Base-by-base conservation (phyloP, 192 early-diverging fungal species). In the Gaertneriomyces semiglobifer region DNA sequence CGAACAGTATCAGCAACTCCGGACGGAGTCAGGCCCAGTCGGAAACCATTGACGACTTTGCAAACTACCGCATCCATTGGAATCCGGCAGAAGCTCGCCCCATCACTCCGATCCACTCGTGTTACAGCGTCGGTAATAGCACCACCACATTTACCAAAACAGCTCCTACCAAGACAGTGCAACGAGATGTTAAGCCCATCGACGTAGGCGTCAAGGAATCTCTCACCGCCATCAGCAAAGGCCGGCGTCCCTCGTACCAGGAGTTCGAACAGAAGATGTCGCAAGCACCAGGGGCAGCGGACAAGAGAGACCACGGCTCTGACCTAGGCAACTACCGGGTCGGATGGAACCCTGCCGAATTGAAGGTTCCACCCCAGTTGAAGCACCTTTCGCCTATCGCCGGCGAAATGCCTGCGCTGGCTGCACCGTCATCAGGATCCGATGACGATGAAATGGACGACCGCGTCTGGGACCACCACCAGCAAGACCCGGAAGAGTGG, bases 51-150 rank as follows among this genome's bases (percentile, higher is more conserved):
- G 18, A 5, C 65, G 72, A 74, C 16, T 74, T 74, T 56, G 50
- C 57, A 46, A 74, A 62, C 50, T 74, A 74, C 43, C 65, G 72
- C 11, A 52, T 74, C 56, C 46, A 45, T 25, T 74, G 72, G 72
- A 47, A 74, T 53, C 60, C 68, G 48, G 51, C 19, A 19, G 72
- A 74, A 48, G 57, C 60, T 0, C 56, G 58, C n/a, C 71, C 71
- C 12, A 42, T 62, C 2, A 56, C 58, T 3, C 19, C 16, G 6
- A 25, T 39, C 55, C 39, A 38, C 38, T 5, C 8, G 12, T 14
- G 38, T 16, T 16, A 12, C 11, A n/a, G 12, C 48, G 48, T 12
- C 48, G 48, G 48, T 16, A 64, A 64, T 18, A 44, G 59, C 20
- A 33, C 1, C 25, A 33, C 25, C 25, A 33, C 25, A 33, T 33